Evolutionary conservation across 1,284 basidiomycete species (phyloP).

Genomic region (Ceratobasidium sp.): DNA sequence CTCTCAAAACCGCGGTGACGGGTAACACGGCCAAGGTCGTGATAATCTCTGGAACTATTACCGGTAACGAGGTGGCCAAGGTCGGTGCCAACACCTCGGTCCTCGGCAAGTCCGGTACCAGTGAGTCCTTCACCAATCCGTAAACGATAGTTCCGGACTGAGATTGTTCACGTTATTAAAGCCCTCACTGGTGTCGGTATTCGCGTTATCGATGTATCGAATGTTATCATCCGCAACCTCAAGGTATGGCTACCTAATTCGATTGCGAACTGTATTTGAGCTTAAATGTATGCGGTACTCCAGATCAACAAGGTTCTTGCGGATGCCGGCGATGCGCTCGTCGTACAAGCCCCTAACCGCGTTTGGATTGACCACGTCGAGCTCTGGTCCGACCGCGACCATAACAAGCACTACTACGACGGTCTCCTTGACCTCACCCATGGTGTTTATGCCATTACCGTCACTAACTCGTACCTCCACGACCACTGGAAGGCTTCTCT

Average conservation of each 20-base stretch:
- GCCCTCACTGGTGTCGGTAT: slow-evolving; percentile 54
- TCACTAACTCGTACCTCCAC: too few species aligned
- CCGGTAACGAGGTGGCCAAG: slow-evolving; percentile 54
- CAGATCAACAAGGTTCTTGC: slow-evolving; percentile 59
- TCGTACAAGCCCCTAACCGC: slow-evolving; percentile 52
- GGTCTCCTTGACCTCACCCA: too few species aligned
- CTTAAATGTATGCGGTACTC: slow-evolving; percentile 52
- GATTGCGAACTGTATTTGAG: slow-evolving; percentile 49
- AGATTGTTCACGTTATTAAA: background rate
- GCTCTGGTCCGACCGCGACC: slow-evolving; percentile 45
- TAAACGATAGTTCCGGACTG: background rate
- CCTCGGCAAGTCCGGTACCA: slow-evolving; percentile 49
- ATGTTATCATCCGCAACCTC: too few species aligned
- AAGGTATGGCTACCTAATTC: slow-evolving; percentile 50
- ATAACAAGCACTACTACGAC: too few species aligned
- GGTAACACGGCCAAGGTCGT: background rate
- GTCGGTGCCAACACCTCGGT: slow-evolving; percentile 57
- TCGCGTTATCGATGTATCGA: slow-evolving; percentile 53
- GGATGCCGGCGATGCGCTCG: slow-evolving; percentile 50
- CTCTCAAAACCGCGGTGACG: background rate
- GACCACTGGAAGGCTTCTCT: slow-evolving; percentile 56
- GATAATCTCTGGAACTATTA: slow-evolving; percentile 51
- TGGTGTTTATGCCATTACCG: too few species aligned
- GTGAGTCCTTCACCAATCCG: background rate
- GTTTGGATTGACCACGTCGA: slow-evolving; percentile 59